phyloP scores from a whole-genome alignment of 192 early-diverging fungal species.

The Rhizoclosmatium globosum region DNA sequence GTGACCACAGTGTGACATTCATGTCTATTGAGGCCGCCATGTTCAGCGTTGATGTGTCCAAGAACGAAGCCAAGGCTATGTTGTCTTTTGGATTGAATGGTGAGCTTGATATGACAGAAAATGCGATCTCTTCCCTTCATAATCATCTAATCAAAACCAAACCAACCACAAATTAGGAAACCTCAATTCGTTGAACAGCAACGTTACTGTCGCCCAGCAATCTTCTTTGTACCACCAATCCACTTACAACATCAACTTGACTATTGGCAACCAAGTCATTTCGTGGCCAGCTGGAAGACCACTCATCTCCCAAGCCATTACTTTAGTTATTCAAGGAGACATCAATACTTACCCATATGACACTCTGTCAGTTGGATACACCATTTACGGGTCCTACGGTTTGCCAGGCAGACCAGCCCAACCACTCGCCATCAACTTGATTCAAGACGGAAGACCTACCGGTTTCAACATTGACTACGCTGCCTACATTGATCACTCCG shows the following conservation, averaged over 20 bases:
- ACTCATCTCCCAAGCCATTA: neutral
- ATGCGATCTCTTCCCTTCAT: neutral
- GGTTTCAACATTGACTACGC: neutral
- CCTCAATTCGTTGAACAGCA: no score
- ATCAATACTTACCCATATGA: slow-evolving; percentile 1
- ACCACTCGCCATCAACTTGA: neutral
- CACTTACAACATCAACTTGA: neutral
- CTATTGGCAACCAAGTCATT: neutral
- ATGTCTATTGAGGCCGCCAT: neutral
- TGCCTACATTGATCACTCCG: neutral
- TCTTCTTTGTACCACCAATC: neutral
- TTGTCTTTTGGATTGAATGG: neutral
- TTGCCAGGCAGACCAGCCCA: neutral
- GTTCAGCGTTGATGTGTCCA: neutral
- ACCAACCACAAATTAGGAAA: neutral
- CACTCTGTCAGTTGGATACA: neutral
- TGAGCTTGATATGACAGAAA: neutral
- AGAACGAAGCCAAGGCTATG: neutral
- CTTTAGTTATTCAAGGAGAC: neutral
- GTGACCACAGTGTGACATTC: neutral
- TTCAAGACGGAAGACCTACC: neutral
- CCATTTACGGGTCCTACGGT: neutral
- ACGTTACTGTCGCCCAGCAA: no score
- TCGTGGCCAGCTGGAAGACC: neutral
- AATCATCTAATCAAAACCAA: neutral